Conservation (phyloP, 129 eudicot species). For the Flaveria robusta region DNA sequence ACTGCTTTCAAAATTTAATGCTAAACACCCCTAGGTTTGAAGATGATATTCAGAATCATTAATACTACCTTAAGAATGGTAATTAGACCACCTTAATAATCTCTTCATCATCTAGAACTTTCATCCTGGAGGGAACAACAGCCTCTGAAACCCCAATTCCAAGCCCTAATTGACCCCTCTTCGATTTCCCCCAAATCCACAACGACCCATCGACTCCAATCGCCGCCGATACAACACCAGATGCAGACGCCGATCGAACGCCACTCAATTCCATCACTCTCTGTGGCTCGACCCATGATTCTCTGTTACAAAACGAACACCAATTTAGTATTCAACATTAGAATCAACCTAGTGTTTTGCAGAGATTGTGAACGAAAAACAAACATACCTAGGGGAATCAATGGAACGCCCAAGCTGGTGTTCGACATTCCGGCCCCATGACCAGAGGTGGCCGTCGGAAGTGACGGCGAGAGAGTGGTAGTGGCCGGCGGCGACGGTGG, state of each 20-base stretch:
- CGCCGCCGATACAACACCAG: conserved; percentile 88
- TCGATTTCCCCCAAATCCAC: conserved; percentile 96
- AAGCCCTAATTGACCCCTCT: conserved; percentile 87
- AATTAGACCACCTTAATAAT: conserved; percentile 77
- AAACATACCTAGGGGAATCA: conserved; percentile 64
- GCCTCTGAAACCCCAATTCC: conserved; percentile 71
- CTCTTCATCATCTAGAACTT: conserved; percentile 71
- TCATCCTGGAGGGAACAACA: conserved; percentile 64
- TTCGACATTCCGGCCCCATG: conserved; percentile 98
- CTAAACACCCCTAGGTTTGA: background rate
- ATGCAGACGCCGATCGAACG: conserved; percentile 68
- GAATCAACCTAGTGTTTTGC: background rate
- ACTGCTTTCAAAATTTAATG: background rate
- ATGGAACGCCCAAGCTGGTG: conserved; percentile 69
- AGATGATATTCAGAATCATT: conserved; percentile 17
- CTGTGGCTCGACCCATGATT: conserved; percentile 66
- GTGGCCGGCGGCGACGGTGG: conserved; percentile 81
- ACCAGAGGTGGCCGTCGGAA: conserved; percentile 72
- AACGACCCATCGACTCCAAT: conserved; percentile 66
- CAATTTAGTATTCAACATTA: background rate
- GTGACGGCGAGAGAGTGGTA: conserved; percentile 95
- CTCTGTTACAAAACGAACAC: conserved; percentile 48
- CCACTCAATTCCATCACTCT: conserved; percentile 59
- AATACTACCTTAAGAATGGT: conserved; percentile 60
- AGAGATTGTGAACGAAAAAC: background rate